Conservation (phyloP, 75 land plant species). For the Pseudotsuga menziesii region DNA sequence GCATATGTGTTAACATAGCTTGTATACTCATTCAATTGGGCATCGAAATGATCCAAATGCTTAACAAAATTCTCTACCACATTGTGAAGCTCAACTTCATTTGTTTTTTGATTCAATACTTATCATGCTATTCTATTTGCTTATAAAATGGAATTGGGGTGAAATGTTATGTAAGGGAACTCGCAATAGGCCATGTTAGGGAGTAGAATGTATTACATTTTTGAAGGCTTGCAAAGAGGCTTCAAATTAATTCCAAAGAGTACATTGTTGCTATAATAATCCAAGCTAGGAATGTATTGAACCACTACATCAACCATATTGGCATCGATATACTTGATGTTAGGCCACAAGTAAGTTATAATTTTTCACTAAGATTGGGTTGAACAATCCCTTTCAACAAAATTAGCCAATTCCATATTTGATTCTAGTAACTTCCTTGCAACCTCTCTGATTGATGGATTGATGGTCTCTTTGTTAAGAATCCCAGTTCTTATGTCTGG, state of each 20-base stretch:
- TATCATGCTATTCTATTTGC: conserved; percentile 59
- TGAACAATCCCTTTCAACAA: conserved; percentile 16
- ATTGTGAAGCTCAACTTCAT: conserved; percentile 72
- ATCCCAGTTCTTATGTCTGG: conserved; percentile 21
- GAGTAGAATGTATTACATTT: conserved; percentile 18
- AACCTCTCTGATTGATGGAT: conserved; percentile 1
- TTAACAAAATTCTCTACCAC: conserved; percentile 44
- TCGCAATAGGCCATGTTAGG: conserved; percentile 35
- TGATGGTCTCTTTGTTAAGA: conserved; percentile 13
- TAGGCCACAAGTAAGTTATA: conserved; percentile 57
- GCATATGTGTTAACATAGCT: conserved; percentile 48
- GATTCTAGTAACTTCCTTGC: conserved; percentile 11
- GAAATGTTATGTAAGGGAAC: conserved; percentile 56
- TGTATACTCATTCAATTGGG: conserved; percentile 68
- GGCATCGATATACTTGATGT: conserved; percentile 16
- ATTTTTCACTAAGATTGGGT: conserved; percentile 25
- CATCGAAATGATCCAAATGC: conserved; percentile 17
- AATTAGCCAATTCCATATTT: conserved; percentile 17
- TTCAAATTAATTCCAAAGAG: conserved; percentile 31
- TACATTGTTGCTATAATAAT: conserved; percentile 15
- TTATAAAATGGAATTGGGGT: conserved; percentile 59
- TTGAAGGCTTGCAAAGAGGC: conserved; percentile 8
- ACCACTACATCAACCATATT: conserved; percentile 46
- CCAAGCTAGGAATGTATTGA: conserved; percentile 25
- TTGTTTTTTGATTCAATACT: conserved; percentile 75